A percentile compares a stretch with the other conserved stretches of the same genome.
These are phyloP conservation scores for Ceratocystis colombiana DNA, from an alignment of 2,329 filamentous ascomycete species.

Conservation along the genomic window DNA sequence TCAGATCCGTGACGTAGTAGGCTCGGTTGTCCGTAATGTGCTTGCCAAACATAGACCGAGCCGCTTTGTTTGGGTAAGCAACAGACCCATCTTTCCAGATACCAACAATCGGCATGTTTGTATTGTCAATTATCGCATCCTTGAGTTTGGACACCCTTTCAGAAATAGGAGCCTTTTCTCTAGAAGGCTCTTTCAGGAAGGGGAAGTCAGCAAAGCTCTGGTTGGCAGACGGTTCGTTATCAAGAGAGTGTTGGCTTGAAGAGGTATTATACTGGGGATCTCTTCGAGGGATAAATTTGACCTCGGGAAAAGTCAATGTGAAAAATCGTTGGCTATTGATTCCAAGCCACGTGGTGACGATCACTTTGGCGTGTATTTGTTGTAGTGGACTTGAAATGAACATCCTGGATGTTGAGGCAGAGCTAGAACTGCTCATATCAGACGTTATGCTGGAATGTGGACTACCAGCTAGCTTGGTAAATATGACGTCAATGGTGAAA, in stretches of 20 bases:
- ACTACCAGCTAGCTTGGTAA: conserved; percentile 11
- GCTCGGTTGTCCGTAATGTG: conserved; percentile 32
- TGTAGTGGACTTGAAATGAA: background rate
- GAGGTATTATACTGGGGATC: background rate
- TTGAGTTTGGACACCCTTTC: conserved; percentile 67
- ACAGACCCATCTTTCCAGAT: conserved; percentile 75
- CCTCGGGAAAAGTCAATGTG: conserved; percentile 59
- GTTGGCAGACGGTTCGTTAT: no score
- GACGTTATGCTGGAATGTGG: background rate
- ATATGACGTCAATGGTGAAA: conserved; percentile 21
- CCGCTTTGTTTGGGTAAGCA: conserved; percentile 61
- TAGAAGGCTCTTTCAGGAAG: background rate
- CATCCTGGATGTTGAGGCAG: conserved; percentile 24
- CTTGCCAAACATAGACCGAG: conserved; percentile 42
- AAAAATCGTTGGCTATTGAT: conserved; percentile 59
- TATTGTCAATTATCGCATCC: conserved; percentile 65
- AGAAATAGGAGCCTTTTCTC: conserved; percentile 49
- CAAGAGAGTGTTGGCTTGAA: background rate
- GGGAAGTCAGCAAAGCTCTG: background rate
- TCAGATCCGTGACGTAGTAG: conserved; percentile 41
- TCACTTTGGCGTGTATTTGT: conserved; percentile 58
- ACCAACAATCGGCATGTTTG: conserved; percentile 62
- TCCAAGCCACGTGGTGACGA: conserved; percentile 61
- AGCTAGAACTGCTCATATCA: conserved; percentile 27
- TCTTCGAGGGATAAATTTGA: background rate